These are phyloP conservation scores for Rhodotorula diobovata DNA, from an alignment of 768 basidiomycete genomes.

Conservation along the genomic window DNA sequence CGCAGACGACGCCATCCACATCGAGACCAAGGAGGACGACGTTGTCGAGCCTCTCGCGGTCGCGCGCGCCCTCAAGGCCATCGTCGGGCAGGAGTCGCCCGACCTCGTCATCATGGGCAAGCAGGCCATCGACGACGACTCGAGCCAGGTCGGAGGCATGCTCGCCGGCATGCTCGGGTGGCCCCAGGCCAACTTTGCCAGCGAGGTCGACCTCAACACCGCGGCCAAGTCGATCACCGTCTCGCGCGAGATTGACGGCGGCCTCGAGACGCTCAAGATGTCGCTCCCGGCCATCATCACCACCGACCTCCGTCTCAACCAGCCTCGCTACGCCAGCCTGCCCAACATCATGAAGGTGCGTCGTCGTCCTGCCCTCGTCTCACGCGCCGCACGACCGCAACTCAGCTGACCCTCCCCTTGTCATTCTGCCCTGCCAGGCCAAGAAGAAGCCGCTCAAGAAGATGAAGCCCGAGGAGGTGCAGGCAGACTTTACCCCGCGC, in stretches of 20 bases:
- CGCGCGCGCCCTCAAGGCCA: slow-evolving; percentile 72
- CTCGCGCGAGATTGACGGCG: slow-evolving; percentile 89
- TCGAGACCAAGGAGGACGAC: slow-evolving; percentile 62
- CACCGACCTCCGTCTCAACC: slow-evolving; percentile 77
- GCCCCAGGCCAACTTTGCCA: slow-evolving; percentile 93
- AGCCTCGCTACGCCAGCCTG: slow-evolving; percentile 94
- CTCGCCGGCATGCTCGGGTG: slow-evolving; percentile 85
- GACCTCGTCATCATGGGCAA: slow-evolving; percentile 95
- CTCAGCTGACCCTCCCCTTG: background rate
- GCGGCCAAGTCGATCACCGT: slow-evolving; percentile 63
- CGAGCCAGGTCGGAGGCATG: slow-evolving; percentile 95
- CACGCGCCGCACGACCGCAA: too few species aligned
- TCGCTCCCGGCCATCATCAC: slow-evolving; percentile 79
- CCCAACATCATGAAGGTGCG: slow-evolving; percentile 84
- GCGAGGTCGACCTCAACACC: slow-evolving; percentile 65
- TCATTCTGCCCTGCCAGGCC: slow-evolving; percentile 52
- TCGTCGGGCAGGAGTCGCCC: slow-evolving; percentile 60
- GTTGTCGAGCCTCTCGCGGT: slow-evolving; percentile 85
- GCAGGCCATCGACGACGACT: slow-evolving; percentile 96
- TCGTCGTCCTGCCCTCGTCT: background rate
- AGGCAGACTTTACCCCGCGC: slow-evolving; percentile 72
- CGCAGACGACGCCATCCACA: slow-evolving; percentile 84
- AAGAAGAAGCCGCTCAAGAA: slow-evolving; percentile 75
- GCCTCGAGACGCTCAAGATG: slow-evolving; percentile 74
- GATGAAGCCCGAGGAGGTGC: slow-evolving; percentile 63